These are phyloP conservation scores for Moesziomyces parantarcticus DNA, from an alignment of 1,284 basidiomycete species.

Conservation along the genomic window DNA sequence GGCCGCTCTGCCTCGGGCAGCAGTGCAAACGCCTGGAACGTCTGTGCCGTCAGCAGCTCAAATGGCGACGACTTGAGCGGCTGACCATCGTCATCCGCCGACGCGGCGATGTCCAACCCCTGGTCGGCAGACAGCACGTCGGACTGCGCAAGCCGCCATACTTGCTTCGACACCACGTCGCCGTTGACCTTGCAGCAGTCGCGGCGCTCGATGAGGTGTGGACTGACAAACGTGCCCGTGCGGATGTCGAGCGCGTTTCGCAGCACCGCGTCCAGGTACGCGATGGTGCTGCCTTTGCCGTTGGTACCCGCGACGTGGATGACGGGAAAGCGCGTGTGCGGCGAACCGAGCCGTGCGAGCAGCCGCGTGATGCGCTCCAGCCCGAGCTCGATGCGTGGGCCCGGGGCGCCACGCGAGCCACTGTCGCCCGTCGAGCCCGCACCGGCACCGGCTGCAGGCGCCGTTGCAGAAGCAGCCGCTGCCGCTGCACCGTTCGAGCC, in stretches of 20 bases:
- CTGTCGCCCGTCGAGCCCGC: slow-evolving; percentile 1
- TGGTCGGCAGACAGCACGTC: slow-evolving; percentile 73
- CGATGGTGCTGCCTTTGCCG: slow-evolving; percentile 93
- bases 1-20: slow-evolving; percentile 69
- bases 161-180: slow-evolving; percentile 71
- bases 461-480: background rate
- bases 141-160: slow-evolving; percentile 73
- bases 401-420: slow-evolving; percentile 6
- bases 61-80: slow-evolving; percentile 57
- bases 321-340: slow-evolving; percentile 80
- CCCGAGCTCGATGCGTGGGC: slow-evolving; percentile 76
- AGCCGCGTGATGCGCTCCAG: slow-evolving; percentile 78
- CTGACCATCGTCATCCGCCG: slow-evolving; percentile 19
- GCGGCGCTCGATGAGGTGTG: slow-evolving; percentile 82
- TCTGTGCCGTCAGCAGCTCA: slow-evolving; percentile 71
- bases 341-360: slow-evolving; percentile 72
- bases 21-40: slow-evolving; percentile 58
- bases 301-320: slow-evolving; percentile 96
- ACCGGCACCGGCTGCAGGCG: background rate
- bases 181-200: slow-evolving; percentile 83
- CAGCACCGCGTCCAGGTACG: slow-evolving; percentile 82
- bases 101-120: slow-evolving; percentile 75
- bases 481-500: slow-evolving; percentile 7
- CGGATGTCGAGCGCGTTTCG: slow-evolving; percentile 71
- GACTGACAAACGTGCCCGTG: slow-evolving; percentile 90